These are phyloP conservation scores for Fusarium multiceps DNA, from an alignment of 2,329 filamentous ascomycete species.

Conservation along the genomic window DNA sequence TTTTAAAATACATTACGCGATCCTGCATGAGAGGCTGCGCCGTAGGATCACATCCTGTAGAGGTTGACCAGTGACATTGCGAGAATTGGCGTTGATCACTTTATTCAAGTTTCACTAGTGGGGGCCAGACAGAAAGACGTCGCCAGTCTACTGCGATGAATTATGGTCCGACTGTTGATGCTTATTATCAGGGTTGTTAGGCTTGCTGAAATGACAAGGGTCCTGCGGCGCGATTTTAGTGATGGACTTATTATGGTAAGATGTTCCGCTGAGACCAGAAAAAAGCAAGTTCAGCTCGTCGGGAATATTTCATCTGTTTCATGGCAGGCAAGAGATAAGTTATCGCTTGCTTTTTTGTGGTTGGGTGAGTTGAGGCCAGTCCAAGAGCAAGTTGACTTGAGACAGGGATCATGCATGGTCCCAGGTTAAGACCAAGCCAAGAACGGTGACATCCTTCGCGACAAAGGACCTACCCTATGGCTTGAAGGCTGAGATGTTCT, in stretches of 20 bases:
- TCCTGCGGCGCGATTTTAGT: background rate
- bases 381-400: background rate
- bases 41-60: background rate
- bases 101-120: background rate
- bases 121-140: background rate
- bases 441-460: background rate
- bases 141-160: too few relatives aligned
- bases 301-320: background rate
- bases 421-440: background rate
- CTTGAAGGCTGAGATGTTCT: background rate
- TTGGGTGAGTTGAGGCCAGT: background rate
- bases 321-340: background rate
- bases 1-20: background rate
- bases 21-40: background rate
- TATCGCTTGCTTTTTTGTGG: background rate
- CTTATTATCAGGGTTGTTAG: background rate
- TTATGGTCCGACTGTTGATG: too few relatives aligned
- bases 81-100: background rate
- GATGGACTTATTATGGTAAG: background rate
- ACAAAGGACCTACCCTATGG: background rate
- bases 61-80: background rate
- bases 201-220: background rate
- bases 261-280: background rate
- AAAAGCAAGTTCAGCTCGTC: background rate
- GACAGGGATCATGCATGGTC: background rate